phyloP scores from a whole-genome alignment of 1,139 yeast species.

The Blastobotrys proliferans region DNA sequence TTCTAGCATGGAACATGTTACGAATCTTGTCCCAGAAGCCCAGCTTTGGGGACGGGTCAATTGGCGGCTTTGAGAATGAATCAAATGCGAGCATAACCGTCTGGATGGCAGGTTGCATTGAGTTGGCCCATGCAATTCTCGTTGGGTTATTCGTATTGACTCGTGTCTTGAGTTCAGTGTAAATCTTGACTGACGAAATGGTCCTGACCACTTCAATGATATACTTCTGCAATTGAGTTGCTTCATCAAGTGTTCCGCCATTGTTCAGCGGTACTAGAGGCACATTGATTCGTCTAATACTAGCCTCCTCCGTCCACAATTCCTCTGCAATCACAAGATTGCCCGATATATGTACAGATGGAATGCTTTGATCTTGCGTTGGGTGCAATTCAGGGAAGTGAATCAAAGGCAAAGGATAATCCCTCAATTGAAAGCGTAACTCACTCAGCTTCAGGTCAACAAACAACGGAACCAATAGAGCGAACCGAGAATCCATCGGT shows the following conservation, averaged over 20 bases:
- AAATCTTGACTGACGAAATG: constrained; percentile 69
- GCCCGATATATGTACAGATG: constrained; percentile 41
- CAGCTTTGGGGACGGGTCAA: constrained; percentile 77
- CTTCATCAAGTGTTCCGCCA: constrained; percentile 36
- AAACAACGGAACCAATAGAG: constrained; percentile 63
- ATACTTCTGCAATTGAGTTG: constrained; percentile 34
- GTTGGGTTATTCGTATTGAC: constrained; percentile 59
- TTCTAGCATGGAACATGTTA: constrained; percentile 53
- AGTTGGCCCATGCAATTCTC: constrained; percentile 80
- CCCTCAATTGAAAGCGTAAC: constrained; percentile 54
- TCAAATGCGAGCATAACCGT: constrained; percentile 78
- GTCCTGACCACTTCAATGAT: constrained; percentile 70
- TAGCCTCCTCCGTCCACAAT: constrained; percentile 41
- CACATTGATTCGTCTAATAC: constrained; percentile 57
- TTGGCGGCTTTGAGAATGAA: constrained; percentile 73
- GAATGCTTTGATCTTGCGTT: constrained; percentile 34
- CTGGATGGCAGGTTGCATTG: constrained; percentile 79
- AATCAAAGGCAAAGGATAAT: constrained; percentile 60
- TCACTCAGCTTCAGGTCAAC: constrained; percentile 48
- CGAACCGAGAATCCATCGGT: constrained; percentile 65
- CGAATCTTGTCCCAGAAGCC: constrained; percentile 82
- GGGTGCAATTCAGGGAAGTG: constrained; percentile 40
- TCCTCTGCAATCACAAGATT: constrained; percentile 56
- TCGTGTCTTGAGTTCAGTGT: constrained; percentile 54
- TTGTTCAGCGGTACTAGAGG: constrained; percentile 50